phyloP scores from a whole-genome alignment of 768 basidiomycete genomes.

The Cytidiella melzeri region DNA sequence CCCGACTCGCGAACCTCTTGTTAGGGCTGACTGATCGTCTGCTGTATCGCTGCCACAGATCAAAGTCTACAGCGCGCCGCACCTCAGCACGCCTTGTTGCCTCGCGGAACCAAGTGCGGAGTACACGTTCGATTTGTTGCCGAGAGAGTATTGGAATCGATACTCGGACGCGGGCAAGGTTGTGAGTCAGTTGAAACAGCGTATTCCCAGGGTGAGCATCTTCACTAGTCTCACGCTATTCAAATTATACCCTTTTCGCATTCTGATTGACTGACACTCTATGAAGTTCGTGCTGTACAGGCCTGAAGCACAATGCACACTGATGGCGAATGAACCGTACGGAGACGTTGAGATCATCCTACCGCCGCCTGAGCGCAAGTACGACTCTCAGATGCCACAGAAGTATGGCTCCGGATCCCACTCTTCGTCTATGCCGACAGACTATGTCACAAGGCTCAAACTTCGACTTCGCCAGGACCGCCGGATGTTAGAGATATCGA shows the following conservation, averaged over 20 bases:
- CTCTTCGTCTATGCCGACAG: background rate
- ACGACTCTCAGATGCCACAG: background rate
- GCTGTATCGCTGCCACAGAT: conserved; percentile 27
- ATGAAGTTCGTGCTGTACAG: conserved; percentile 38
- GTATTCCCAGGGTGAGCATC: conserved; percentile 43
- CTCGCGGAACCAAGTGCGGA: conserved; percentile 36
- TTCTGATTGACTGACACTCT: too few species aligned
- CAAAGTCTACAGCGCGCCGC: conserved; percentile 41
- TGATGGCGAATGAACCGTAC: conserved; percentile 46
- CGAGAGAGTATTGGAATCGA: conserved; percentile 35
- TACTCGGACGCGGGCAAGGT: conserved; percentile 41
- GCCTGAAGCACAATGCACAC: conserved; percentile 34
- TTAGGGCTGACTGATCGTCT: background rate
- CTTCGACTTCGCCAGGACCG: conserved; percentile 10
- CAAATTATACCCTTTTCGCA: too few species aligned
- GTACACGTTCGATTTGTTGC: conserved; percentile 33
- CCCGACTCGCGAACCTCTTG: background rate
- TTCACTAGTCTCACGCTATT: too few species aligned
- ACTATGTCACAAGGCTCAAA: background rate
- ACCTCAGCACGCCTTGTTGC: conserved; percentile 44
- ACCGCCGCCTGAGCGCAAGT: conserved; percentile 1
- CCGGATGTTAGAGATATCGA: conserved; percentile 19
- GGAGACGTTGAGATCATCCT: conserved; percentile 43
- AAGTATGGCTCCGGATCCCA: background rate
- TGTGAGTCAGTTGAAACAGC: conserved; percentile 43